Evolutionary conservation across 768 basidiomycete species (phyloP).

Genomic region (Boletus eberwhitei): DNA sequence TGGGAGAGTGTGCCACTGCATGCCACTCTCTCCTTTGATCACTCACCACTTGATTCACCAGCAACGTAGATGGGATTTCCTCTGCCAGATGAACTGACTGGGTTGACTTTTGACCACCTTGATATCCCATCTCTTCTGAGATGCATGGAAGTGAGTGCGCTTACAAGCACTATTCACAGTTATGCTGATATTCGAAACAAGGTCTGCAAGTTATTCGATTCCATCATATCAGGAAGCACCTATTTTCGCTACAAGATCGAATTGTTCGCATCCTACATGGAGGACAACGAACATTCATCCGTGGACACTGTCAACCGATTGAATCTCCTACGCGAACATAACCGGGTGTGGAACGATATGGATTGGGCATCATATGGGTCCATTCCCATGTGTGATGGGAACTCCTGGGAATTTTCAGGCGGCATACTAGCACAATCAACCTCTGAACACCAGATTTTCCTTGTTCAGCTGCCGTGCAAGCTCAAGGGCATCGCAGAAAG

Average conservation of each 20-base stretch:
- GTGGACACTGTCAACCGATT: conserved; percentile 24
- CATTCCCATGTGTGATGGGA: conserved; percentile 17
- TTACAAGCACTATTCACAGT: not conserved
- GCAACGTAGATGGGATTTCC: conserved; percentile 10
- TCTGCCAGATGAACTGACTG: conserved; percentile 32
- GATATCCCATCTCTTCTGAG: conserved; percentile 28
- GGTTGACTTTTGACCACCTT: conserved; percentile 23
- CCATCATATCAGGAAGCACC: conserved; percentile 24
- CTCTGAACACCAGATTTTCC: conserved; percentile 15
- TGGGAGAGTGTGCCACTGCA: too few relatives aligned
- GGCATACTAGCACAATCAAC: conserved; percentile 33
- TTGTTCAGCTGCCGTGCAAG: conserved; percentile 32
- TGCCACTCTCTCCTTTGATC: not conserved
- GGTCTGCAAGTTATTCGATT: conserved; percentile 32
- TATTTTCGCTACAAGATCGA: conserved; percentile 31
- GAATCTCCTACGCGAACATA: conserved; percentile 25
- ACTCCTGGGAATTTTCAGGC: conserved; percentile 34
- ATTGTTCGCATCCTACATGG: conserved; percentile 29
- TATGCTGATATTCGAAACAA: not conserved
- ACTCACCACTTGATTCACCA: not conserved
- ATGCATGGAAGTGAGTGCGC: conserved; percentile 26
- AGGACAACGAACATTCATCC: conserved; percentile 17
- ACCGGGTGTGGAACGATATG: conserved; percentile 30
- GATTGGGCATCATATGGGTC: conserved; percentile 12
- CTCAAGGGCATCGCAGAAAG: conserved; percentile 25